Conservation (phyloP, 1,284 basidiomycete genomes). For the Golubevia sp. region DNA sequence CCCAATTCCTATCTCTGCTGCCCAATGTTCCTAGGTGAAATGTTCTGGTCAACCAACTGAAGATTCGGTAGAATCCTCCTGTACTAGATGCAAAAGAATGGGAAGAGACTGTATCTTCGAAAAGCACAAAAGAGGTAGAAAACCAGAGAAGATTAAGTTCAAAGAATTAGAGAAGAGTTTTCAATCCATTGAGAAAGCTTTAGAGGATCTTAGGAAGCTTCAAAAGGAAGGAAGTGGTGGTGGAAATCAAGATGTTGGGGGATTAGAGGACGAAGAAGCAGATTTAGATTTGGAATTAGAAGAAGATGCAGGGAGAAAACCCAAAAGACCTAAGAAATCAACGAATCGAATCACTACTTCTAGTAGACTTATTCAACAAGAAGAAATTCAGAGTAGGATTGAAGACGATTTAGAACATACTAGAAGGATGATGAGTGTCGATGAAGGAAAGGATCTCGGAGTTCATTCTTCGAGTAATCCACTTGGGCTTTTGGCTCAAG, state of each 20-base stretch:
- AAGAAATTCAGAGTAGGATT: too few relatives aligned
- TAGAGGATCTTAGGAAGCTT: slow-evolving; percentile 24
- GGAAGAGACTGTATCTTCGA: slow-evolving; percentile 27
- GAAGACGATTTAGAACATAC: slow-evolving; percentile 23
- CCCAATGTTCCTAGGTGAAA: too few relatives aligned
- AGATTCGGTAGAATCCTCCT: too few relatives aligned
- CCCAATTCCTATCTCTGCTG: too few relatives aligned
- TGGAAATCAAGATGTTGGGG: slow-evolving; percentile 10
- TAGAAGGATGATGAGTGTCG: slow-evolving; percentile 7
- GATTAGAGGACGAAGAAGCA: slow-evolving; percentile 26
- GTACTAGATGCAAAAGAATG: slow-evolving; percentile 25
- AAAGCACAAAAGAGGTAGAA: slow-evolving; percentile 33
- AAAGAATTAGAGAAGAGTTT: slow-evolving; percentile 32
- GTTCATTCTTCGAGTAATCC: slow-evolving; percentile 14
- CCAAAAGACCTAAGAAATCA: slow-evolving; percentile 15
- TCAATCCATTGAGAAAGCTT: slow-evolving; percentile 24
- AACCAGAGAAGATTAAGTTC: slow-evolving; percentile 35
- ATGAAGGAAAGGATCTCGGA: slow-evolving; percentile 7
- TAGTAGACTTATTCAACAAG: slow-evolving; percentile 24
- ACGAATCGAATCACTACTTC: slow-evolving; percentile 28
- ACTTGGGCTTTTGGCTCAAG: slow-evolving; percentile 12
- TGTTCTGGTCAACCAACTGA: slow-evolving; percentile 25
- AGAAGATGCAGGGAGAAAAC: not conserved
- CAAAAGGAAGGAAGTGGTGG: too few relatives aligned
- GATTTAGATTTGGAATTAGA: slow-evolving; percentile 19